phyloP scores from a whole-genome alignment of 306 rosid species.

The Carpinus fangiana region DNA sequence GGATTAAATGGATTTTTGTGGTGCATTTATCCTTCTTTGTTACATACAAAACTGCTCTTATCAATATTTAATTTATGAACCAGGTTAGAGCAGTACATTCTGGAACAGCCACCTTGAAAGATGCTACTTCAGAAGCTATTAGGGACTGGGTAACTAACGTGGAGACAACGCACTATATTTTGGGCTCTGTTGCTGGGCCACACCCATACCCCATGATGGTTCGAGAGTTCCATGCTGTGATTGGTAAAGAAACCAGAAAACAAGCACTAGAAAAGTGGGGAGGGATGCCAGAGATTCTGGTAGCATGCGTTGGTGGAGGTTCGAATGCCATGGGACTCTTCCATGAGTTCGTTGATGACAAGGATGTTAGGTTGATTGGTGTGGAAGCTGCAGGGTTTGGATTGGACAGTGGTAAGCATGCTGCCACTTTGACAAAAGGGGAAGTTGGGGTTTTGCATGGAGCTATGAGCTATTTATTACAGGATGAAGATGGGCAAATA shows the following conservation, averaged over 20 bases:
- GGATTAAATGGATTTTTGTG: background rate
- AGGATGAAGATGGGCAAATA: slow-evolving; percentile 96
- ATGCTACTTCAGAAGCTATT: slow-evolving; percentile 96
- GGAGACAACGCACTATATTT: slow-evolving; percentile 94
- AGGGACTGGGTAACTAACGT: slow-evolving; percentile 99
- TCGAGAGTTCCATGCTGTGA: slow-evolving; percentile 87
- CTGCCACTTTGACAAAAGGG: slow-evolving; percentile 88
- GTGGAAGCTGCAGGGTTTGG: slow-evolving; percentile 99
- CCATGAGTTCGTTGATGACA: slow-evolving; percentile 81
- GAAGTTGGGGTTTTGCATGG: slow-evolving; percentile 95
- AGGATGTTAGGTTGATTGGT: slow-evolving; percentile 74
- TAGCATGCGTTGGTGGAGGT: slow-evolving; percentile 96
- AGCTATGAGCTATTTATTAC: slow-evolving; percentile 95
- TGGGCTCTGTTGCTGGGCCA: slow-evolving; percentile 98
- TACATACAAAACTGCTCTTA: background rate
- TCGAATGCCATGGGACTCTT: slow-evolving; percentile 97
- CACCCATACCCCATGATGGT: slow-evolving; percentile 99
- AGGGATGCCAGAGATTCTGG: slow-evolving; percentile 85
- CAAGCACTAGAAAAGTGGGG: slow-evolving; percentile 98
- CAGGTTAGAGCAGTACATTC: slow-evolving; percentile 91
- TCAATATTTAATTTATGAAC: background rate
- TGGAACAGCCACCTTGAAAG: slow-evolving; percentile 96
- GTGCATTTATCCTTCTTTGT: background rate
- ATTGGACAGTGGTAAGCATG: slow-evolving; percentile 91
- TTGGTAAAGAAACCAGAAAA: slow-evolving; percentile 88